phyloP scores from a whole-genome alignment of 192 early-diverging fungal species.

The Jimgerdemannia lactiflua region DNA sequence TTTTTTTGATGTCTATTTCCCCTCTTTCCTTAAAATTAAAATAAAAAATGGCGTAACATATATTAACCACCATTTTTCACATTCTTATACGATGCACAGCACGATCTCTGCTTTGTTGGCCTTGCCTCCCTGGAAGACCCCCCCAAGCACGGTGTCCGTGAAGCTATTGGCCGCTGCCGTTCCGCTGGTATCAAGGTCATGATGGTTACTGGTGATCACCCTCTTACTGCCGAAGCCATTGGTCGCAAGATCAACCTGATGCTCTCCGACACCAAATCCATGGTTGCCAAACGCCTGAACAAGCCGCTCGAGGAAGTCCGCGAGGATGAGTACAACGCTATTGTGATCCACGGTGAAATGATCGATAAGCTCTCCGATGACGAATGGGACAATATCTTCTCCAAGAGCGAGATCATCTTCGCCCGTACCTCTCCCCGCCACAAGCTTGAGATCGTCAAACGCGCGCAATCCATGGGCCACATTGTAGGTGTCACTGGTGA shows the following conservation, averaged over 20 bases:
- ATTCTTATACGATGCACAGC: no score
- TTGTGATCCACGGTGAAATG: slow-evolving; percentile 91
- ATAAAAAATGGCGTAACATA: slow-evolving; percentile 32
- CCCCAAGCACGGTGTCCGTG: slow-evolving; percentile 98
- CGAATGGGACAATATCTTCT: slow-evolving; percentile 93
- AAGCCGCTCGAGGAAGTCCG: slow-evolving; percentile 54
- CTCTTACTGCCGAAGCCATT: slow-evolving; percentile 95
- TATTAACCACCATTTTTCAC: no score
- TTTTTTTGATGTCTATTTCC: background rate
- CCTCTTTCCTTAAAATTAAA: slow-evolving; percentile 5
- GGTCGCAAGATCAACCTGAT: slow-evolving; percentile 96
- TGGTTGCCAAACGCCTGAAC: slow-evolving; percentile 68
- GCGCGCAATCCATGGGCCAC: slow-evolving; percentile 87
- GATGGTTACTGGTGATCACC: slow-evolving; percentile 99
- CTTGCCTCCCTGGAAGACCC: slow-evolving; percentile 93
- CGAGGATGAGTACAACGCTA: slow-evolving; percentile 83
- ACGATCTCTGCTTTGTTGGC: slow-evolving; percentile 76
- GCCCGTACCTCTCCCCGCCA: slow-evolving; percentile 95
- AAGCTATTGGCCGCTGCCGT: slow-evolving; percentile 92
- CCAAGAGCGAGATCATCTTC: slow-evolving; percentile 95
- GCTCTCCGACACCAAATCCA: slow-evolving; percentile 81
- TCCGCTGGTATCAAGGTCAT: slow-evolving; percentile 94
- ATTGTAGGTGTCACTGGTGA: slow-evolving; percentile 98
- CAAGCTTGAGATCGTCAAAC: slow-evolving; percentile 96
- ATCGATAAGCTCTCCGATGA: slow-evolving; percentile 77